Evolutionary conservation across 164 flowering plant genomes (phyloP).

Genomic region (Sedum album): DNA sequence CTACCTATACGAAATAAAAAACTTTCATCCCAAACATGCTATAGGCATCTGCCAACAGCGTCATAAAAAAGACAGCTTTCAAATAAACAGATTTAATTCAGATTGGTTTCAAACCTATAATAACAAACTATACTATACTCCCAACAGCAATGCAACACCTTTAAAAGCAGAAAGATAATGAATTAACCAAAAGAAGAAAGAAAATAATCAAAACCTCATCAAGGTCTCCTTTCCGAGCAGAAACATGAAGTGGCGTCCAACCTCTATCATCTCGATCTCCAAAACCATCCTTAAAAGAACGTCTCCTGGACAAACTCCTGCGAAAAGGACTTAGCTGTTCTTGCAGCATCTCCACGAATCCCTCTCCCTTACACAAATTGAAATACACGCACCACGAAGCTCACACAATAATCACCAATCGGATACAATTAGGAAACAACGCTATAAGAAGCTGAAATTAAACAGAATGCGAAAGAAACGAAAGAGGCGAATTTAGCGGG

Average conservation of each 20-base stretch:
- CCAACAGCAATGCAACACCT: neutral
- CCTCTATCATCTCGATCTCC: neutral
- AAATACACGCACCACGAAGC: neutral
- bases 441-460: neutral
- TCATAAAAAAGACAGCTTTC: too few relatives aligned
- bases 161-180: neutral
- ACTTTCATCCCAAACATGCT: too few relatives aligned
- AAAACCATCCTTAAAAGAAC: neutral
- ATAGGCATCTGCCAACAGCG: too few relatives aligned
- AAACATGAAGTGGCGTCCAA: slow-evolving; percentile 5
- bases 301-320: neutral
- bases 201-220: neutral
- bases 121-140: too few relatives aligned
- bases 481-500: neutral
- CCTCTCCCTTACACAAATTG: neutral
- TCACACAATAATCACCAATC: neutral
- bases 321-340: neutral
- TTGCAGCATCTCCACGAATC: neutral
- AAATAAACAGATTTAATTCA: too few relatives aligned
- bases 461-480: neutral
- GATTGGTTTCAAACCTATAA: neutral
- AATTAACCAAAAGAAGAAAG: neutral
- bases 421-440: neutral
- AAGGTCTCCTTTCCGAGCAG: neutral
- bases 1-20: too few relatives aligned